Evolutionary conservation across 805 yeast genomes (phyloP).

Genomic region (Starmerella bombicola): DNA sequence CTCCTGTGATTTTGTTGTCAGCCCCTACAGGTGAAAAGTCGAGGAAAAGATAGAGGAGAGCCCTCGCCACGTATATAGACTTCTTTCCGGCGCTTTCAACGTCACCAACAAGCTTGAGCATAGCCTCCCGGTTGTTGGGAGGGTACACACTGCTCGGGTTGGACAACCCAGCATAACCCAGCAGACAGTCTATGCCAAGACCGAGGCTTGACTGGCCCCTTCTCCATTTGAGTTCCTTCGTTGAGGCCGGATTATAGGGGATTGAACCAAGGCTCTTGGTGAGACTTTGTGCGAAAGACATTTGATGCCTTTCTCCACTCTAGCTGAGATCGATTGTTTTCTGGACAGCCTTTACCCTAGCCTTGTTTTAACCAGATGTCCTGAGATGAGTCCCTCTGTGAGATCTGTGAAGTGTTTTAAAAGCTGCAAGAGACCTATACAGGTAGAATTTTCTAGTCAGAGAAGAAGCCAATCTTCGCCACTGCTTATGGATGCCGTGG

Average conservation of each 20-base stretch:
- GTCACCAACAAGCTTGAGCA: constrained; percentile 4
- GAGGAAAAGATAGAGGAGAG: constrained; percentile 12
- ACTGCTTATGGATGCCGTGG: too few relatives aligned
- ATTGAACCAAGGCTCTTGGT: constrained; percentile 10
- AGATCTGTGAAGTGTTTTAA: too few relatives aligned
- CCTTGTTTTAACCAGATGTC: too few relatives aligned
- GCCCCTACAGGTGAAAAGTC: constrained; percentile 7
- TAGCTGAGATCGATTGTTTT: too few relatives aligned
- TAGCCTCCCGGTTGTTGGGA: constrained; percentile 7
- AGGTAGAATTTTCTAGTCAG: too few relatives aligned
- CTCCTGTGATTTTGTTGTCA: neutral
- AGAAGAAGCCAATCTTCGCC: too few relatives aligned
- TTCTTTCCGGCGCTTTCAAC: constrained; percentile 3
- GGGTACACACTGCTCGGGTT: constrained; percentile 11
- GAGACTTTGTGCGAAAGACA: constrained; percentile 19
- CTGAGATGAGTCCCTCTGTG: too few relatives aligned
- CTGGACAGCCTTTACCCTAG: too few relatives aligned
- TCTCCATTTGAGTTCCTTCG: constrained; percentile 4
- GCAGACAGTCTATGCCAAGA: constrained; percentile 15
- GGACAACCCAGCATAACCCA: constrained; percentile 5
- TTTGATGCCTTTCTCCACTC: neutral
- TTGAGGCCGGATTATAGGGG: constrained; percentile 5
- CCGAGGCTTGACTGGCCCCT: constrained; percentile 3
- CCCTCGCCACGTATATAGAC: constrained; percentile 7
- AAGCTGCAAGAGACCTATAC: too few relatives aligned